Evolutionary conservation across 2,329 filamentous ascomycete genomes (phyloP).

Genomic region (Ophiostoma quercus): DNA sequence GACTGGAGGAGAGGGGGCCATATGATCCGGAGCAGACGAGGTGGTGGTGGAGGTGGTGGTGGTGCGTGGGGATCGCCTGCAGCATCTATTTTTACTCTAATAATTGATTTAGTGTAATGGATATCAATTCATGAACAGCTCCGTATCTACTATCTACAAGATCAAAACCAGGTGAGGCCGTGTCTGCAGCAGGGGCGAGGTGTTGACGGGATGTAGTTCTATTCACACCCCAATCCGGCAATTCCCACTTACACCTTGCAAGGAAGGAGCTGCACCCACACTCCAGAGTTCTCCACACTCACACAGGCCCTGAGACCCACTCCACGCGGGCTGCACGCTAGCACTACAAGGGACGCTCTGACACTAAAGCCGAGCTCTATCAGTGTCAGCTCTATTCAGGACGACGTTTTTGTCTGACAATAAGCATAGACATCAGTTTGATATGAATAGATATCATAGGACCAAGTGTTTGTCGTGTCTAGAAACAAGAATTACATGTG

Average conservation of each 20-base stretch:
- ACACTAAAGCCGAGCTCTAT: background rate
- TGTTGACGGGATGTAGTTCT: slow-evolving; percentile 25
- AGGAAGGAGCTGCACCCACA: background rate
- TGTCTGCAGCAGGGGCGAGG: background rate
- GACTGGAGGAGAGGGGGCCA: background rate
- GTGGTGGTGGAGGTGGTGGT: background rate
- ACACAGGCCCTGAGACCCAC: background rate
- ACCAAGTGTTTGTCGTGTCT: too few relatives aligned
- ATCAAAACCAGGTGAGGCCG: background rate
- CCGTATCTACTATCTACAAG: background rate
- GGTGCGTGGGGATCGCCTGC: background rate
- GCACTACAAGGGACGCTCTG: background rate
- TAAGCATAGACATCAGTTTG: background rate
- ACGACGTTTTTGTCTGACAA: background rate
- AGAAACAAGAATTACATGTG: too few relatives aligned
- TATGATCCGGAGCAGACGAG: background rate
- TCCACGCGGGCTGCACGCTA: background rate
- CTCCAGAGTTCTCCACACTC: background rate
- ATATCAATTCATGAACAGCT: background rate
- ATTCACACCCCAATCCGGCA: slow-evolving; percentile 28
- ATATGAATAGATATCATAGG: too few relatives aligned
- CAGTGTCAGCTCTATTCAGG: background rate
- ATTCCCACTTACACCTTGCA: slow-evolving; percentile 18
- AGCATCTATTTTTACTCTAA: background rate
- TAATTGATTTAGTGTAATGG: background rate